Evolutionary conservation across 169 alveolate genomes (phyloP), one percentile per base, ranked within the genome.

Genomic region (Eimeria acervulina): DNA sequence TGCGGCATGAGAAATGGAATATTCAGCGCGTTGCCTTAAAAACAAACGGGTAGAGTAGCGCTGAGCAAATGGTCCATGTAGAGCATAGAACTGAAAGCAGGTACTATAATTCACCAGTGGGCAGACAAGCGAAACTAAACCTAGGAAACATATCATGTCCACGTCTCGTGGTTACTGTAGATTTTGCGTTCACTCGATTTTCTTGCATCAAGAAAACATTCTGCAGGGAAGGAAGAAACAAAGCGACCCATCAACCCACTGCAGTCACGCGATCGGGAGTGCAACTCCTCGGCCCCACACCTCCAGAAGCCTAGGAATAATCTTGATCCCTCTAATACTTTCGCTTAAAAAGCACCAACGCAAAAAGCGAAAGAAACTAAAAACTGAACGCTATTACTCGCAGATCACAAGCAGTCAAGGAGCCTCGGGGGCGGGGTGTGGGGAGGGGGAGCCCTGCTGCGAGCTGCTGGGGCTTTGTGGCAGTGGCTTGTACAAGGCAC

Each of bases 401-500:
- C 51, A 33, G 12, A 12, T 13, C 23, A 33, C 28, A 31, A 70
- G 31, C 28, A 28, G 23, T 33, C 76, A 66, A 7, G 76, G 8
- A 33, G 7, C 47, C 0, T 10, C 51, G 81, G 0, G 23, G 13
- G 51, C 47, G n/a, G 47, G 21, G 13, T 28, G 51, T 70, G 44
- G 81, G 81, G 81, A 66, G 81, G 81, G 78, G 47, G 47, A 70
- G 47, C 47, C 51, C 44, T 70, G 47, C 81, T 26, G 81, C 28
- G 28, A 6, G 47, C n/a, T 28, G 28, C 26, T 70, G 81, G 81
- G 81, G 81, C 81, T 70, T 59, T 59, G 51, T 61, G 2, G 55
- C 5, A 7, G 55, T 47, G 12, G 55, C 5, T 5, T 12, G 55
- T 5, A 47, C n/a, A n/a, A n/a, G n/a, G n/a, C n/a, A n/a, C n/a